These are phyloP conservation scores for Claviceps pazoutovae DNA, from an alignment of 2,329 filamentous ascomycete genomes.

Conservation along the genomic window DNA sequence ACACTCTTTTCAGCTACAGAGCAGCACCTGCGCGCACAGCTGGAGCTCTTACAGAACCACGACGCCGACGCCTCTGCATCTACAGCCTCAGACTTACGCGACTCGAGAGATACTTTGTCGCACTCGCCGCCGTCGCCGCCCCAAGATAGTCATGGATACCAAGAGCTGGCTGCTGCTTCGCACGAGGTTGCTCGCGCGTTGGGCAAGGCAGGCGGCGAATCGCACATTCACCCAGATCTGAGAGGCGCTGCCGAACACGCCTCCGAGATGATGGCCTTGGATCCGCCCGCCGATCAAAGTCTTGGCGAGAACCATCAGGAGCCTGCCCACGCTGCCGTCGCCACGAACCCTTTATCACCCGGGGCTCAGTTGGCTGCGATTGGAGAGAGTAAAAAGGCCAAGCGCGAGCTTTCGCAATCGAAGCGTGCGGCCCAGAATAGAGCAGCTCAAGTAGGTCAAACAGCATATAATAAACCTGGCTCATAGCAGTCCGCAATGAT, in stretches of 20 bases:
- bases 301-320: constrained; percentile 15
- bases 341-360: constrained; percentile 18
- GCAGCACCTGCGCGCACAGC: constrained; percentile 29
- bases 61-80: constrained; percentile 20
- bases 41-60: constrained; percentile 29
- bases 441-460: constrained; percentile 69
- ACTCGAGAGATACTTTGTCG: constrained; percentile 16
- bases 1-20: constrained; percentile 14
- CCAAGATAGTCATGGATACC: constrained; percentile 32
- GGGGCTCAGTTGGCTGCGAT: constrained; percentile 14
- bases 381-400: constrained; percentile 56
- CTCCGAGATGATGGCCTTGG: constrained; percentile 26
- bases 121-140: constrained; percentile 14
- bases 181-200: constrained; percentile 22
- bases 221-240: constrained; percentile 36
- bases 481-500: not conserved
- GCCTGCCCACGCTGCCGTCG: constrained; percentile 15
- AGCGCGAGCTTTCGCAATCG: constrained; percentile 84
- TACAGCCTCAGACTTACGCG: constrained; percentile 17
- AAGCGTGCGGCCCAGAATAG: constrained; percentile 95
- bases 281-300: constrained; percentile 19
- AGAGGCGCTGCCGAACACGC: constrained; percentile 19
- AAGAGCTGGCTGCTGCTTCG: constrained; percentile 21
- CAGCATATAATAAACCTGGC: no score
- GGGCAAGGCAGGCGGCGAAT: constrained; percentile 25